Conservation (phyloP, 2,329 filamentous ascomycete species). For the Fusarium tricinctum region DNA sequence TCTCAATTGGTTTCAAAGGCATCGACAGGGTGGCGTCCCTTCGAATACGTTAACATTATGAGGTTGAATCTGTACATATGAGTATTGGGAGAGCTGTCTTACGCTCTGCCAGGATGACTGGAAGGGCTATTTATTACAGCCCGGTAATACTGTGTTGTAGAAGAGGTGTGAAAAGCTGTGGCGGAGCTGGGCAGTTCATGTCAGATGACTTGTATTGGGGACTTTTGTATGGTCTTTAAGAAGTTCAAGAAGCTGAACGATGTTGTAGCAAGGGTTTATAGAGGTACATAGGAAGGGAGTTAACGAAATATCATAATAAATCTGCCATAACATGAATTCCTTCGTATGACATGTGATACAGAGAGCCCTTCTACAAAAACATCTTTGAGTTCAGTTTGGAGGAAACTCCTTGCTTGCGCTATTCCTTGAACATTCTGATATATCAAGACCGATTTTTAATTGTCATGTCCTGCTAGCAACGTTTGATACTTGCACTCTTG, state of each 20-base stretch:
- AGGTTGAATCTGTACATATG: constrained; percentile 50
- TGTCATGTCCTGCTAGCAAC: not conserved
- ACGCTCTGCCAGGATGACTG: constrained; percentile 21
- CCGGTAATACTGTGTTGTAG: constrained; percentile 26
- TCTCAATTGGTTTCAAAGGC: constrained; percentile 17
- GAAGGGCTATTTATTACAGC: constrained; percentile 18
- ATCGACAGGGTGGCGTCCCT: constrained; percentile 14
- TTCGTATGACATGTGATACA: not conserved
- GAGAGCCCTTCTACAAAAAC: too few species aligned
- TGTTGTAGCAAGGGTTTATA: constrained; percentile 33
- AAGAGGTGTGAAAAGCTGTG: constrained; percentile 14
- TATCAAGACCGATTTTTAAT: not conserved
- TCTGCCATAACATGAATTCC: not conserved
- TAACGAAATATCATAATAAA: constrained; percentile 33
- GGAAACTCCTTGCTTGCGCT: too few species aligned
- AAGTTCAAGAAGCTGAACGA: constrained; percentile 28
- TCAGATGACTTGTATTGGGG: constrained; percentile 12
- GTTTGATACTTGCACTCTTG: not conserved
- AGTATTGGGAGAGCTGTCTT: constrained; percentile 33
- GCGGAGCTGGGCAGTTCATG: constrained; percentile 4
- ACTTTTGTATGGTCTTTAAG: constrained; percentile 20
- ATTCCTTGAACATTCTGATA: not conserved
- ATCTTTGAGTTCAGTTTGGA: too few species aligned
- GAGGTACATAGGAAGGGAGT: constrained; percentile 47
- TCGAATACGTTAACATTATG: constrained; percentile 46